Conservation (phyloP, 2,329 filamentous ascomycete genomes). For the Cercospora brassicicola region DNA sequence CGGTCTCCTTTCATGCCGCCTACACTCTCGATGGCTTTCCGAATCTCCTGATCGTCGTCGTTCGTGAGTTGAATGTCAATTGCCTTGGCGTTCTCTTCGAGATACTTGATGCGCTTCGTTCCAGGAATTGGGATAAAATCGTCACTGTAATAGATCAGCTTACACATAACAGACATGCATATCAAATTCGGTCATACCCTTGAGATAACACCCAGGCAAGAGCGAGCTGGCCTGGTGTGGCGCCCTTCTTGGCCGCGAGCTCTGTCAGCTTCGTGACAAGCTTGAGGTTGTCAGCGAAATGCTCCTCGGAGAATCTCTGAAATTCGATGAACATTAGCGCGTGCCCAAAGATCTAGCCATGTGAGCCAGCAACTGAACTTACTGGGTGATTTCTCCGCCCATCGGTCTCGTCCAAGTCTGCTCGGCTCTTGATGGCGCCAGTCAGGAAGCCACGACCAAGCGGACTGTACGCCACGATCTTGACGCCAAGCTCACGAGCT, state of each 20-base stretch:
- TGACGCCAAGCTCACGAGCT: slow-evolving; percentile 51
- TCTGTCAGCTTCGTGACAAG: slow-evolving; percentile 33
- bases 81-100: slow-evolving; percentile 33
- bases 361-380: neutral
- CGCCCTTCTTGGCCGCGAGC: slow-evolving; percentile 35
- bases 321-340: neutral
- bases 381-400: slow-evolving; percentile 32
- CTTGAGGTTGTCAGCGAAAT: slow-evolving; percentile 38
- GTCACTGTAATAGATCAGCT: slow-evolving; percentile 35
- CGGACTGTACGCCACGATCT: slow-evolving; percentile 45
- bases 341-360: neutral
- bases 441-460: slow-evolving; percentile 49
- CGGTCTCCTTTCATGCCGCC: slow-evolving; percentile 34
- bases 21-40: slow-evolving; percentile 36
- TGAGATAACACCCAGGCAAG: slow-evolving; percentile 38
- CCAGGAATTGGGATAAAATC: slow-evolving; percentile 51
- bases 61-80: slow-evolving; percentile 29
- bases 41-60: slow-evolving; percentile 33
- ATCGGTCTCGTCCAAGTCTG: slow-evolving; percentile 42
- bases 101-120: slow-evolving; percentile 31
- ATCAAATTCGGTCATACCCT: slow-evolving; percentile 28
- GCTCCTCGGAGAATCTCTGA: slow-evolving; percentile 32
- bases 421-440: slow-evolving; percentile 41
- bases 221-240: slow-evolving; percentile 35
- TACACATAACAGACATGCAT: slow-evolving; percentile 27